These are phyloP conservation scores for Exophiala sp. DNA, from an alignment of 2,329 filamentous ascomycete genomes.

Conservation along the genomic window DNA sequence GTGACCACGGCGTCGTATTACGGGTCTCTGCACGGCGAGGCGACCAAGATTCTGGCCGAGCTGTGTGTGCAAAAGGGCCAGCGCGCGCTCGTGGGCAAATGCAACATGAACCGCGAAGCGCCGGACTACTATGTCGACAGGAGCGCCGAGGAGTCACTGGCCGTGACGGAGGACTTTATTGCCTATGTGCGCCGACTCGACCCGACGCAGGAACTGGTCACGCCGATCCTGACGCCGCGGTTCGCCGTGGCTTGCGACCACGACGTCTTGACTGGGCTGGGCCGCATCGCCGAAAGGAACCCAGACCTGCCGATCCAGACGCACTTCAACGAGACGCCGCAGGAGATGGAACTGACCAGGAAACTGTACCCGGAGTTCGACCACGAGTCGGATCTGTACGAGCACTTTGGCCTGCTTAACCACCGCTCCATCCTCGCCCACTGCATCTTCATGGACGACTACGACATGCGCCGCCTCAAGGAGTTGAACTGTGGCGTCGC, in stretches of 20 bases:
- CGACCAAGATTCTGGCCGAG: conserved; percentile 54
- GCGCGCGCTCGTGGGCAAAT: conserved; percentile 57
- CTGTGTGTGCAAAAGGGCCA: conserved; percentile 50
- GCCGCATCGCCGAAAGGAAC: conserved; percentile 45
- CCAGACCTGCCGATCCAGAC: conserved; percentile 52
- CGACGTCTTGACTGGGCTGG: conserved; percentile 49
- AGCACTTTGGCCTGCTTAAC: conserved; percentile 49
- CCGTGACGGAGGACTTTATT: conserved; percentile 31
- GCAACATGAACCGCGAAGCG: conserved; percentile 53
- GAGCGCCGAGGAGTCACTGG: conserved; percentile 23
- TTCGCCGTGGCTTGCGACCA: conserved; percentile 54
- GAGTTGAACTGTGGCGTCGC: conserved; percentile 50
- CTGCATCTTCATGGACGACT: conserved; percentile 57
- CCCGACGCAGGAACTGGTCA: conserved; percentile 40
- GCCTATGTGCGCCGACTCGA: conserved; percentile 42
- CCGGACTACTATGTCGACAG: neutral
- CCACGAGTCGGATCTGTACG: conserved; percentile 54
- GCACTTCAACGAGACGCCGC: conserved; percentile 58
- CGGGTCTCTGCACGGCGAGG: conserved; percentile 50
- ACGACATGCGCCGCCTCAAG: conserved; percentile 36
- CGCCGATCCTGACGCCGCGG: conserved; percentile 48
- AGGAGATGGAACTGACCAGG: conserved; percentile 50
- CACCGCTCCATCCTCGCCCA: conserved; percentile 55
- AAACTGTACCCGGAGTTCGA: conserved; percentile 49
- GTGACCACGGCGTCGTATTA: conserved; percentile 60